Base-by-base conservation (phyloP, 2,329 filamentous ascomycete species). In the Lachnellula occidentalis region DNA sequence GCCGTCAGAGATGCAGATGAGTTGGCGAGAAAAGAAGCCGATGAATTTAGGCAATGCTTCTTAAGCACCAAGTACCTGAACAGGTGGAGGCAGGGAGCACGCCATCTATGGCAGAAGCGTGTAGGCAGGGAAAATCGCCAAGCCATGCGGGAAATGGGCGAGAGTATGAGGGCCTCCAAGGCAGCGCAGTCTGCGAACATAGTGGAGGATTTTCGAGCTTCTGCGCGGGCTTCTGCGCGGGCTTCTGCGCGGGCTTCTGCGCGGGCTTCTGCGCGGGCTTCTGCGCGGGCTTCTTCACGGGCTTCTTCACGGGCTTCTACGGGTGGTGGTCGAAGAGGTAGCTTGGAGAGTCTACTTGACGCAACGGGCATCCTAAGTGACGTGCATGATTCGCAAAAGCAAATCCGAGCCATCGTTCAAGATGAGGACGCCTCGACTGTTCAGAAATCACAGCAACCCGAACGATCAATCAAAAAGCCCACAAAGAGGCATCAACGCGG, bases 151-250 rank as follows among this genome's bases (percentile, higher is more conserved):
- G 61, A 65, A 39, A 60, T 66, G 57, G 66, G 65, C 5, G 62
- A 69, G 53, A 60, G 49, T n/a, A 50, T 59, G 37, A 61, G 54
- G 49, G 61, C 61, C 42, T 61, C 61, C 1, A 65, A 64, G 48
- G 54, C 56, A 39, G 57, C 61, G 21, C 50, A 61, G 51, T 62
- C 66, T 21, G 57, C 59, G 7, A 59, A 56, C 45, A 45, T 70
- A n/a, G 61, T 69, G 6, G 58, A 67, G n/a, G 66, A 69, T 46
- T 67, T 70, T 41, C 63, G 54, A 45, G 57, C 64, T 45, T 66
- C 66, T 8, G 54, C 57, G 34, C 63, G 54, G 46, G 57, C 64
- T 45, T 66, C 66, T 8, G 54, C 57, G 34, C 63, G 54, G 46
- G 57, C 64, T 45, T 66, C 66, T 8, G 54, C 57, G 34, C 63